These are phyloP conservation scores for Hypoxylon sp. DNA, from an alignment of 2,329 filamentous ascomycete genomes.

Conservation along the genomic window DNA sequence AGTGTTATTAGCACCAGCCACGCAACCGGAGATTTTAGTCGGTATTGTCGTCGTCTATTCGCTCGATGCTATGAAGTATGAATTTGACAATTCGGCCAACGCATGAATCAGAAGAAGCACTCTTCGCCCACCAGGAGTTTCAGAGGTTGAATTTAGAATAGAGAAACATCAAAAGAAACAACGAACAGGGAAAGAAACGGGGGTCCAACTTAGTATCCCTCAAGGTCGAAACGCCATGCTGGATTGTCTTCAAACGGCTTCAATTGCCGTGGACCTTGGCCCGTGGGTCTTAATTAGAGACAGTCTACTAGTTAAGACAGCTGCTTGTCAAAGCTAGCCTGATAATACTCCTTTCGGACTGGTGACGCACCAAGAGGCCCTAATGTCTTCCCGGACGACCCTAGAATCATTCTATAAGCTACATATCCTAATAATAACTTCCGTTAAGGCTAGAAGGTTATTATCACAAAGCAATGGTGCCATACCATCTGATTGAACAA, in stretches of 20 bases:
- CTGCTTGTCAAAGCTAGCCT: constrained; percentile 38
- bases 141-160: constrained; percentile 19
- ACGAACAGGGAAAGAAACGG: constrained; percentile 26
- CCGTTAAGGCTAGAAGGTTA: constrained; percentile 2
- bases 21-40: constrained; percentile 8
- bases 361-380: constrained; percentile 25
- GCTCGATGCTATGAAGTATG: constrained; percentile 19
- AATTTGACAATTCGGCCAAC: constrained; percentile 11
- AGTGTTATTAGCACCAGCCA: constrained; percentile 19
- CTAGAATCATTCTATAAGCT: constrained; percentile 15
- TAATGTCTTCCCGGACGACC: constrained; percentile 21
- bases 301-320: constrained; percentile 23
- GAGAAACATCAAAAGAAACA: constrained; percentile 33
- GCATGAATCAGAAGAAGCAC: constrained; percentile 12
- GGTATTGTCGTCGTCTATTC: constrained; percentile 3
- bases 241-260: constrained; percentile 31
- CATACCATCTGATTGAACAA: constrained; percentile 19
- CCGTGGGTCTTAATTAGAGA: constrained; percentile 30
- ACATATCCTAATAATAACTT: constrained; percentile 21
- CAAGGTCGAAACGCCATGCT: constrained; percentile 25
- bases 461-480: background rate
- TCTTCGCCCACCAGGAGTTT: constrained; percentile 22
- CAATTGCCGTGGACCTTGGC: constrained; percentile 37
- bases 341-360: constrained; percentile 18
- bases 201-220: constrained; percentile 34